Evolutionary conservation across 768 basidiomycete genomes (phyloP).

Genomic region (Hericium alpestre): DNA sequence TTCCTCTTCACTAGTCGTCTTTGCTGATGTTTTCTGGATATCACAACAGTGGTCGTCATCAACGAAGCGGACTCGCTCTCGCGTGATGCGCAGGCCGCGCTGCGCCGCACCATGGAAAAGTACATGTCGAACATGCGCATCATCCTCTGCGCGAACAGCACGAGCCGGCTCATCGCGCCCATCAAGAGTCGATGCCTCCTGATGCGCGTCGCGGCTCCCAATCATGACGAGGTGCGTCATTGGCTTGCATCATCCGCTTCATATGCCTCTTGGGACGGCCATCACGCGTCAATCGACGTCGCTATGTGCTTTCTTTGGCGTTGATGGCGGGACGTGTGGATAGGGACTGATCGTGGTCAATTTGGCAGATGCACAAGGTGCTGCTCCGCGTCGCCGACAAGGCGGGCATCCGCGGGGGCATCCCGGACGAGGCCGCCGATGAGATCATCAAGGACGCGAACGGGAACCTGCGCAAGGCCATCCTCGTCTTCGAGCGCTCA

Average conservation of each 20-base stretch:
- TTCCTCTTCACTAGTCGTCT: neutral
- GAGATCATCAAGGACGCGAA: slow-evolving; percentile 72
- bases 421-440: slow-evolving; percentile 68
- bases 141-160: slow-evolving; percentile 93
- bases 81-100: slow-evolving; percentile 92
- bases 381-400: slow-evolving; percentile 70
- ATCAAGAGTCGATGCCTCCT: slow-evolving; percentile 93
- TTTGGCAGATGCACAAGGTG: slow-evolving; percentile 43
- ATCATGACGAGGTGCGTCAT: slow-evolving; percentile 35
- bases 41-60: slow-evolving; percentile 77
- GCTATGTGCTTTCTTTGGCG: no score
- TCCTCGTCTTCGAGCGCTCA: slow-evolving; percentile 92
- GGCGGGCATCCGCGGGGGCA: slow-evolving; percentile 50
- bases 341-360: neutral
- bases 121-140: slow-evolving; percentile 97
- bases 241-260: no score
- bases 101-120: slow-evolving; percentile 98
- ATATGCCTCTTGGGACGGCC: no score
- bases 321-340: neutral
- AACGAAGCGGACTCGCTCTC: slow-evolving; percentile 94
- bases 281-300: no score
- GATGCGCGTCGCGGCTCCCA: slow-evolving; percentile 87
- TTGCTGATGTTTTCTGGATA: neutral
- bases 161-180: slow-evolving; percentile 89
- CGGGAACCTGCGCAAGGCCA: slow-evolving; percentile 90